Conservation (phyloP, 129 eudicot species). For the Cynara cardunculus region DNA sequence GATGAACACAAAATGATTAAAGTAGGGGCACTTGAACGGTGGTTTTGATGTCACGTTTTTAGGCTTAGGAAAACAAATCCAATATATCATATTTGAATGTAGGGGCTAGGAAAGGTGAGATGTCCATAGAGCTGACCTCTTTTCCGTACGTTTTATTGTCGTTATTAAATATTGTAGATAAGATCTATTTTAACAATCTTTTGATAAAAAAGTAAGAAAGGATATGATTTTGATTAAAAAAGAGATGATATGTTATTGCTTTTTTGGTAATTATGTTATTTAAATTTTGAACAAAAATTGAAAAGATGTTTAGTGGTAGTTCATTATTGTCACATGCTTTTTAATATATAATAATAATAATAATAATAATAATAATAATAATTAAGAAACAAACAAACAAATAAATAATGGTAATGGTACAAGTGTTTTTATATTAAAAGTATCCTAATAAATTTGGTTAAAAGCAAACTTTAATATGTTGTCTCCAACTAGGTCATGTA, state of each 20-base stretch:
- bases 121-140: not conserved
- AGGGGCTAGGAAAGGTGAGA: no score
- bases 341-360: not conserved
- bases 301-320: not conserved
- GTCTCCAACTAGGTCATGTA: conserved; percentile 9
- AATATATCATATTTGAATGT: no score
- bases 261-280: not conserved
- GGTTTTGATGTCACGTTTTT: not conserved
- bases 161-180: no score
- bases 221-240: not conserved
- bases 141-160: not conserved
- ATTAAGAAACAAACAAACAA: no score
- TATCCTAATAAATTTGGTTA: not conserved
- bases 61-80: not conserved
- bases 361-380: no score
- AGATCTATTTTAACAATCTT: no score
- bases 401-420: not conserved
- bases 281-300: not conserved
- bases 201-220: not conserved
- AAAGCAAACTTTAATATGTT: conserved; percentile 14
- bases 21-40: not conserved
- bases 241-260: not conserved
- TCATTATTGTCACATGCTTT: conserved; percentile 16
- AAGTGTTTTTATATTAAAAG: not conserved
- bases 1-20: not conserved